phyloP scores from a whole-genome alignment of 768 basidiomycete genomes.

The Suillus decipiens region DNA sequence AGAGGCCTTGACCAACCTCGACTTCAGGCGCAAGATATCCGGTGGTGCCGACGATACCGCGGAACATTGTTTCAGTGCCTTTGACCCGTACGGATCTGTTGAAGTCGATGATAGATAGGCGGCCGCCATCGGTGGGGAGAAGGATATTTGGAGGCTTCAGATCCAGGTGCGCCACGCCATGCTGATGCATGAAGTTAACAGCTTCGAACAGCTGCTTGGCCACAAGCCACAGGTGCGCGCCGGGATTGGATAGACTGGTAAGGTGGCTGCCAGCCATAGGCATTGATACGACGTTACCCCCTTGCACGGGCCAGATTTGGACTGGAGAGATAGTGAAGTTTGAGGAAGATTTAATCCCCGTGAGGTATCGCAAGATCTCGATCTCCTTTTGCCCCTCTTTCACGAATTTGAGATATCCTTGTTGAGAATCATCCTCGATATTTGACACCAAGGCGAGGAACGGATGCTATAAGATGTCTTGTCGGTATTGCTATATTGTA shows the following conservation, averaged over 20 bases:
- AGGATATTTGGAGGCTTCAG: constrained; percentile 18
- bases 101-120: constrained; percentile 11
- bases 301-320: constrained; percentile 2
- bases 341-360: not conserved
- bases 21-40: not conserved
- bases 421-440: not conserved
- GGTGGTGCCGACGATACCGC: not conserved
- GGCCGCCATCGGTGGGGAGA: constrained; percentile 2
- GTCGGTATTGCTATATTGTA: not conserved
- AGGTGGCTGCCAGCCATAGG: not conserved
- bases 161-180: constrained; percentile 23
- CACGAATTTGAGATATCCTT: constrained; percentile 16
- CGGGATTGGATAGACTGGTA: no score
- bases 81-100: constrained; percentile 5
- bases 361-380: constrained; percentile 12
- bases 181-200: constrained; percentile 18
- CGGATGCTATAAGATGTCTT: constrained; percentile 16
- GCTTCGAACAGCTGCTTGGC: constrained; percentile 12
- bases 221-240: no score
- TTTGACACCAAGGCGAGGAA: constrained; percentile 10
- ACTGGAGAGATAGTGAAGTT: constrained; percentile 16
- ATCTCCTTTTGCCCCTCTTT: constrained; percentile 11
- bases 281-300: not conserved
- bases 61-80: not conserved
- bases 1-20: not conserved